Evolutionary conservation across 2,329 filamentous ascomycete species (phyloP).

Genomic region (Amylocarpus encephaloides): DNA sequence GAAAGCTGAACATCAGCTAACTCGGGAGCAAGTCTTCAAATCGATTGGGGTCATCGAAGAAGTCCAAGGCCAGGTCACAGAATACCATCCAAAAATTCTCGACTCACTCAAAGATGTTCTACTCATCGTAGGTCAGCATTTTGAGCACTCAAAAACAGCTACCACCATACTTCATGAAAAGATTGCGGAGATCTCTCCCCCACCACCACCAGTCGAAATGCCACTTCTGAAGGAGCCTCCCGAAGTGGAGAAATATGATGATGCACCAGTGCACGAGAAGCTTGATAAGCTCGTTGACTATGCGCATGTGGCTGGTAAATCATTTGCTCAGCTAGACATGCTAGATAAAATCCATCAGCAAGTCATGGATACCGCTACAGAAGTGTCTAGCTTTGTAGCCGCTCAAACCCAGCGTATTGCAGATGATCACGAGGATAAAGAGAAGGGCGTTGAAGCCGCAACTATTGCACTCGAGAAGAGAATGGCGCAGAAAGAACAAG

Average conservation of each 20-base stretch:
- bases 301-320: conserved; percentile 59
- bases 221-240: conserved; percentile 48
- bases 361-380: conserved; percentile 75
- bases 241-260: conserved; percentile 53
- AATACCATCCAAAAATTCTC: conserved; percentile 84
- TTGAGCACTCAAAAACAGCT: conserved; percentile 73
- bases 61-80: conserved; percentile 70
- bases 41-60: conserved; percentile 66
- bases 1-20: conserved; percentile 75
- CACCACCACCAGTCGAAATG: conserved; percentile 44
- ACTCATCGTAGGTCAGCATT: conserved; percentile 75
- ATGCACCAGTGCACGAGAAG: conserved; percentile 53
- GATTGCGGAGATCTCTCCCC: conserved; percentile 46
- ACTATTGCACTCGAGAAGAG: conserved; percentile 74
- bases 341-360: conserved; percentile 86
- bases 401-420: conserved; percentile 68
- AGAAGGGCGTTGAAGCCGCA: conserved; percentile 74
- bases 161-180: conserved; percentile 49
- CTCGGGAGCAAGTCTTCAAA: conserved; percentile 73
- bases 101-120: conserved; percentile 83
- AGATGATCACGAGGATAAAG: conserved; percentile 71
- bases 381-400: conserved; percentile 76
- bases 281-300: conserved; percentile 54
- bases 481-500: conserved; percentile 57
- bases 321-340: conserved; percentile 69